Base-by-base conservation (phyloP, 2,329 filamentous ascomycete genomes). In the Cladophialophora carrionii region DNA sequence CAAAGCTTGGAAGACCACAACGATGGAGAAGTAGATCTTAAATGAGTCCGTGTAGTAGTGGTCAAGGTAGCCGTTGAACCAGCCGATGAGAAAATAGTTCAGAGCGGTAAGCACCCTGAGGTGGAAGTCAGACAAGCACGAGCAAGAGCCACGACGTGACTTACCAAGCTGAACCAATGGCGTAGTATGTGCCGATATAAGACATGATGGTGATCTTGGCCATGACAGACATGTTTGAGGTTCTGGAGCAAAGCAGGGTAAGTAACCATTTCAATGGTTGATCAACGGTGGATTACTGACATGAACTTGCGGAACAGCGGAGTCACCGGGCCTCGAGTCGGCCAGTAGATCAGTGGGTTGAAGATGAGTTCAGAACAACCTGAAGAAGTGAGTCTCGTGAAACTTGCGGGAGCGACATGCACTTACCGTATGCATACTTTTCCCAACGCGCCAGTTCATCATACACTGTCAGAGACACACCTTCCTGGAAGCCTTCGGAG, bases 381-480 rank as follows among this genome's bases (percentile, higher is more conserved):
- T 54, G 48, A 14, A 54, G 29, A 20, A 3, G 52, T 54, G 10
- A 34, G 52, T 29, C 7, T 34, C 3, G 48, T 26, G 22, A 26
- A 26, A n/a, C 29, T 17, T 1, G n/a, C 24, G n/a, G n/a, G 17
- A 10, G 29, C 29, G 12, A 22, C 52, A n/a, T 10, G 29, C 17
- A 54, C 52, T 34, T n/a, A 54, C 52, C 90, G 72, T 92, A 93
- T 1, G 90, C 91, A 74, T 92, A 92, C 78, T 94, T 94, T 74
- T 94, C 90, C 90, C 91, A 94, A 63, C 90, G 88, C 1, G 90
- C 88, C 65, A 94, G 82, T 76, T 94, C 91, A 76, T 93, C 90
- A 74, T 94, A 92, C 10, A 94, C 90, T 0, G 90, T 94, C 62
- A 94, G 81, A 1, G 90, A 93, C 59, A 94, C 90, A 68, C 91